Evolutionary conservation across 1,284 basidiomycete genomes (phyloP).

Genomic region (Xerocomus amazonicus): DNA sequence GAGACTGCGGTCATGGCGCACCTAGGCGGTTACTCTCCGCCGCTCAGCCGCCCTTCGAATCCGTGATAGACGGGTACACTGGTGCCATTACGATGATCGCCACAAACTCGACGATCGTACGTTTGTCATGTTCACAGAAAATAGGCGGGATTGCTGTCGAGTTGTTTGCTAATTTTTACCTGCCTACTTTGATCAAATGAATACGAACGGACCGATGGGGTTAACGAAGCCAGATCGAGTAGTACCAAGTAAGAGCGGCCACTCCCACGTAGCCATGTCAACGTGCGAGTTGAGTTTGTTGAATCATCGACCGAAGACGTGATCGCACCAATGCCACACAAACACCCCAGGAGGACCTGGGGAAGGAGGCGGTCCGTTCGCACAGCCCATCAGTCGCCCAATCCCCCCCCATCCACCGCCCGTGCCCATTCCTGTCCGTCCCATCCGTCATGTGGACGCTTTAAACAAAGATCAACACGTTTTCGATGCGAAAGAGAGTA

Average conservation of each 20-base stretch:
- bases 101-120: slow-evolving; percentile 27
- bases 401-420: slow-evolving; percentile 13
- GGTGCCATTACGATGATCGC: slow-evolving; percentile 28
- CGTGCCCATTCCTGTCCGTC: slow-evolving; percentile 12
- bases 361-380: not conserved
- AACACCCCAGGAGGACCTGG: slow-evolving; percentile 12
- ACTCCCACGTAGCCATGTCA: slow-evolving; percentile 32
- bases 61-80: slow-evolving; percentile 22
- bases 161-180: slow-evolving; percentile 1
- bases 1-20: slow-evolving; percentile 23
- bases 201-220: slow-evolving; percentile 1
- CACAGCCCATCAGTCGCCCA: slow-evolving; percentile 11
- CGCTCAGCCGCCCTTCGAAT: slow-evolving; percentile 18
- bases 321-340: slow-evolving; percentile 15
- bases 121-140: not conserved
- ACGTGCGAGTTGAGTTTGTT: slow-evolving; percentile 6
- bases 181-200: slow-evolving; percentile 5
- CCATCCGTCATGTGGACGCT: not conserved
- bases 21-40: slow-evolving; percentile 13
- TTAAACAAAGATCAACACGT: not conserved
- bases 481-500: slow-evolving; percentile 3
- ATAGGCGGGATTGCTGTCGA: too few species aligned
- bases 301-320: slow-evolving; percentile 10
- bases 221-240: slow-evolving; percentile 2
- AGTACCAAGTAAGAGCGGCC: slow-evolving; percentile 1